Evolutionary conservation across 768 basidiomycete species (phyloP).

Genomic region (Thelephora aurantiotincta): DNA sequence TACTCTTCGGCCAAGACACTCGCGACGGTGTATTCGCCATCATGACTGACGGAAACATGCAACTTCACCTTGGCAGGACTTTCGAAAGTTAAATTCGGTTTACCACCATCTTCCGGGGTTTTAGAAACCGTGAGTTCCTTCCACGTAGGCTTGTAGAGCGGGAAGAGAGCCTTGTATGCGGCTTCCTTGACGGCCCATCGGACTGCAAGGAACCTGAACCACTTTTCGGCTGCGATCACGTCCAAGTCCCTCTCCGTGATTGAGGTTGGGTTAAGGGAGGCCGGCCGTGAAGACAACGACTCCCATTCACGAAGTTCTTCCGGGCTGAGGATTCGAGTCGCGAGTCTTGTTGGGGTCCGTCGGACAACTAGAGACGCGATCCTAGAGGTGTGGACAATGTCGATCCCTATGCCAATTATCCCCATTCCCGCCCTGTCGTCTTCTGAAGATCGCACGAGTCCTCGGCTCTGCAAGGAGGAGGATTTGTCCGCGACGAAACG

Average conservation of each 20-base stretch:
- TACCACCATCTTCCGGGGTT: background rate
- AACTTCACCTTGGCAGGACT: too few species aligned
- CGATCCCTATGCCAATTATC: slow-evolving; percentile 65
- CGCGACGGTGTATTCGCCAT: slow-evolving; percentile 63
- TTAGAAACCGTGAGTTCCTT: slow-evolving; percentile 43
- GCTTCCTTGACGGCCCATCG: slow-evolving; percentile 74
- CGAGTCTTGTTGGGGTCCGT: slow-evolving; percentile 30
- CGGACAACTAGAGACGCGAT: slow-evolving; percentile 39
- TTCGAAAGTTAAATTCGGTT: slow-evolving; percentile 16
- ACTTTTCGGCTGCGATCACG: too few species aligned
- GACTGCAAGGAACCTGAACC: too few species aligned
- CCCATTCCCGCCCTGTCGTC: slow-evolving; percentile 23
- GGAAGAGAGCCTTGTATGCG: slow-evolving; percentile 74
- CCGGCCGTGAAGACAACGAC: slow-evolving; percentile 16
- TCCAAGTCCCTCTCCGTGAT: too few species aligned
- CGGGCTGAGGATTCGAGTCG: slow-evolving; percentile 47
- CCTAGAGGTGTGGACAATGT: slow-evolving; percentile 57
- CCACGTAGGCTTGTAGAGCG: slow-evolving; percentile 48
- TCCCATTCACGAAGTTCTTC: slow-evolving; percentile 26
- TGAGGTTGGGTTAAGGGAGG: slow-evolving; percentile 1
- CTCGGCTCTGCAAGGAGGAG: too few species aligned
- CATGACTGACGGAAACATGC: slow-evolving; percentile 71
- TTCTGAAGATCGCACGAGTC: too few species aligned
- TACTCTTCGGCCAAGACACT: slow-evolving; percentile 44
- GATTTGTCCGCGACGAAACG: too few species aligned